Base-by-base conservation (phyloP, 1,284 basidiomycete genomes). In the Boletellus deceptivus region DNA sequence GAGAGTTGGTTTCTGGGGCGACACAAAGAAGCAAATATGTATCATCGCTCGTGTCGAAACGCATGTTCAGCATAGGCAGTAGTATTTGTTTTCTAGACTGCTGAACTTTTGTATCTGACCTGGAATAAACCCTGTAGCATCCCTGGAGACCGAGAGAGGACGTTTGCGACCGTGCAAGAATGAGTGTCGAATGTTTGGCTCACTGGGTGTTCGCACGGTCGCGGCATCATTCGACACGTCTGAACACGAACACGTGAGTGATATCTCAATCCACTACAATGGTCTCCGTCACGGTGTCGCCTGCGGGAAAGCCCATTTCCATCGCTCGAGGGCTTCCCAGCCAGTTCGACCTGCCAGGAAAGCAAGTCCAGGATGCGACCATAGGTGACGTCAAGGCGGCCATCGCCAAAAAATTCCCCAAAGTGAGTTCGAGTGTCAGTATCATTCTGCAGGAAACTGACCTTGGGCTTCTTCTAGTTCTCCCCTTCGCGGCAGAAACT, bases 401-500 rank as follows among this genome's bases (percentile, higher is more conserved):
- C 14, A 72, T 89, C 49, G 72, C 77, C 1, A 68, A 73, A 10
- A 80, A 79, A 56, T 80, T 75, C 56, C 83, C 85, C 2, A 77
- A 77, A 64, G 91, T 88, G 58, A 46, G 59, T 52, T 24, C 8
- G 1, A 29, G 24, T 11, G 8, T 35, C 39, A 16, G n/a, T 24
- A 6, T 14, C 11, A 8, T 6, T 31, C 13, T 38, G 16, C 20
- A 3, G 2, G 7, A 0, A 17, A 18, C 24, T 48, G 20, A 50
- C 45, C n/a, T 49, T 13, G 35, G 9, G 9, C 4, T 4, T 5
- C 17, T 43, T 43, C 27, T 43, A 94, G 92, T 79, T 93, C 55
- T 78, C 83, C 48, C 61, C 76, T 2, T 71, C 80, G 49, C 80
- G 93, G 31, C 93, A 96, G 67, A 86, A 87, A 60, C 65, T 96